Evolutionary conservation across 129 eudicot species (phyloP).

Genomic region (Flaveria ramosissima): DNA sequence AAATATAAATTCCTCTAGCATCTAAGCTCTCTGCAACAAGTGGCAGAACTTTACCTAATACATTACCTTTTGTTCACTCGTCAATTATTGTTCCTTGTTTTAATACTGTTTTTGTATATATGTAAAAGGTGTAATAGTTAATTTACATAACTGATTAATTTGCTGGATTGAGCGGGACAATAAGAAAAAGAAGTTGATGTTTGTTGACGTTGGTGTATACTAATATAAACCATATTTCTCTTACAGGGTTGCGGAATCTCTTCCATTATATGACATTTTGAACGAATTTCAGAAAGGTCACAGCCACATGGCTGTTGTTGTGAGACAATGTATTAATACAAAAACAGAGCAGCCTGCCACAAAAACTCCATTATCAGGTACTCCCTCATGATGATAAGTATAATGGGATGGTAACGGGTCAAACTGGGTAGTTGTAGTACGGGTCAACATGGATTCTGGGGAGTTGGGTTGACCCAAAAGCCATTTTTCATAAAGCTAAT

Average conservation of each 20-base stretch:
- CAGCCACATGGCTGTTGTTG: slow-evolving; percentile 95
- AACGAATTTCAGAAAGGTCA: slow-evolving; percentile 94
- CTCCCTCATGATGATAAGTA: slow-evolving; percentile 1
- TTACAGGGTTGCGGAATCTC: slow-evolving; percentile 71
- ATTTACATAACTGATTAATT: background rate
- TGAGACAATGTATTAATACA: slow-evolving; percentile 45
- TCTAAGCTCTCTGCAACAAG: slow-evolving; percentile 87
- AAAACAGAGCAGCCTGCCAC: slow-evolving; percentile 36
- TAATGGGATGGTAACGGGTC: slow-evolving; percentile 6
- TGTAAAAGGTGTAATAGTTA: background rate
- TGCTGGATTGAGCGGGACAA: background rate
- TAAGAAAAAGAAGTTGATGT: background rate
- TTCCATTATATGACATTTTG: slow-evolving; percentile 87
- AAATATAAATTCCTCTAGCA: slow-evolving; percentile 80
- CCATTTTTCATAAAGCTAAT: background rate
- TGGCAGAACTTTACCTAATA: slow-evolving; percentile 39
- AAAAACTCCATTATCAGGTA: slow-evolving; percentile 42
- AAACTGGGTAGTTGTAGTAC: background rate
- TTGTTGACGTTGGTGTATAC: background rate
- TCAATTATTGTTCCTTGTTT: background rate
- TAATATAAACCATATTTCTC: slow-evolving; percentile 7
- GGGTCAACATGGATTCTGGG: background rate
- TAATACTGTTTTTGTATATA: background rate
- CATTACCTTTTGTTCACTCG: background rate
- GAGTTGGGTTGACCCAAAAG: background rate